Percentiles rank a stretch among this genome's conserved stretches.
These are phyloP conservation scores for Cutaneotrichosporon cyanovorans DNA, from an alignment of 1,284 basidiomycete genomes.

Conservation along the genomic window DNA sequence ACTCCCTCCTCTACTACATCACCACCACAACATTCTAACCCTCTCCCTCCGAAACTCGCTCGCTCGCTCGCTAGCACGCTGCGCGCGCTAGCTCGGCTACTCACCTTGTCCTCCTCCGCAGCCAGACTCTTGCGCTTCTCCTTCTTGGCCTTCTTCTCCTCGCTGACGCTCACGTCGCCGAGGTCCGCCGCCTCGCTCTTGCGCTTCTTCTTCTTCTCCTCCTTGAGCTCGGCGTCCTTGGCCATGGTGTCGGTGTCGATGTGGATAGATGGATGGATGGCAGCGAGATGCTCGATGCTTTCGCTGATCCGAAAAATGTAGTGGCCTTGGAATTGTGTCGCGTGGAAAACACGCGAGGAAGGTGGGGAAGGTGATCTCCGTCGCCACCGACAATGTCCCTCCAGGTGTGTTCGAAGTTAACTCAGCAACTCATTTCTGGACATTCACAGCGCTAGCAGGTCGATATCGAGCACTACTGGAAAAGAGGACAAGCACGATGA, in stretches of 20 bases:
- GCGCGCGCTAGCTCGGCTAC: background rate
- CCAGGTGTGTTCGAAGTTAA: no score
- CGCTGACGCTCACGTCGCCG: constrained; percentile 34
- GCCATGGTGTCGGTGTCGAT: constrained; percentile 31
- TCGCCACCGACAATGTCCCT: no score
- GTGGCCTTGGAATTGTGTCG: no score
- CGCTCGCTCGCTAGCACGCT: no score
- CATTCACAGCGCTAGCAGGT: no score
- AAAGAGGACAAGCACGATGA: constrained; percentile 11
- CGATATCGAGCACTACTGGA: no score
- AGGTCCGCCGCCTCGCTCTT: constrained; percentile 44
- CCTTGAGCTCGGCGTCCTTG: constrained; percentile 41
- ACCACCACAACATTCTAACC: no score
- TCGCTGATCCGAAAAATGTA: background rate
- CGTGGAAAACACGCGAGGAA: background rate
- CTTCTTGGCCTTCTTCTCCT: constrained; percentile 47
- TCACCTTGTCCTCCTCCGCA: constrained; percentile 30
- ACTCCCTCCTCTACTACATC: no score
- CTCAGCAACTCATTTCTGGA: no score
- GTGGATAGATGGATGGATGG: background rate
- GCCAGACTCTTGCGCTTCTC: constrained; percentile 46
- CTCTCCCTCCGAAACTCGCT: no score
- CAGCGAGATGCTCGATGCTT: background rate
- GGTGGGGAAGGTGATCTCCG: no score
- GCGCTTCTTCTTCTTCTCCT: constrained; percentile 48